A percentile compares a stretch with the other conserved stretches of the same genome.
phyloP scores from a whole-genome alignment of 2,329 filamentous ascomycete species.

The Diplodia intermedia region DNA sequence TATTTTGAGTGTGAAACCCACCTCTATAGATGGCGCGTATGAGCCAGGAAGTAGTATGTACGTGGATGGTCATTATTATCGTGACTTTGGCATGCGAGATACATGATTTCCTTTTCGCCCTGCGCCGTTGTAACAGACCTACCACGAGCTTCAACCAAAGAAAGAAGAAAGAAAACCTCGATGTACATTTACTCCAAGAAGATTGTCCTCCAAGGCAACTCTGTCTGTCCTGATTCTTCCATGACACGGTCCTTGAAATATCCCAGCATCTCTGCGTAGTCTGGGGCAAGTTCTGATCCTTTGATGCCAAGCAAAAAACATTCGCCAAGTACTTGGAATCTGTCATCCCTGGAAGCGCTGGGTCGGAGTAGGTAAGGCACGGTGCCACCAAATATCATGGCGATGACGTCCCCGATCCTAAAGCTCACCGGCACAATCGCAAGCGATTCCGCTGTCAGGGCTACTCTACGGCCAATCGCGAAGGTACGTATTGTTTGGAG shows the following conservation, averaged over 20 bases:
- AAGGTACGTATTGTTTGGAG: too few species aligned
- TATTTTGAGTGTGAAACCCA: too few species aligned
- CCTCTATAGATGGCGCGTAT: too few species aligned
- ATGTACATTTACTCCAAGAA: background rate
- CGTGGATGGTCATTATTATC: too few species aligned
- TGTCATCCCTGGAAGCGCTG: accelerated
- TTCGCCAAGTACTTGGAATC: background rate
- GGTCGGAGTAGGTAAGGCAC: background rate
- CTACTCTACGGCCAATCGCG: background rate
- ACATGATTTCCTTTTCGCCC: too few species aligned
- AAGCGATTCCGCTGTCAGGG: background rate
- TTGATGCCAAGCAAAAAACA: background rate
- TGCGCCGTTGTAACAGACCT: too few species aligned
- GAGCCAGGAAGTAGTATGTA: too few species aligned
- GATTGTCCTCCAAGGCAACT: background rate
- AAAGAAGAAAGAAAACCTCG: too few species aligned
- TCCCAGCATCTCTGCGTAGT: background rate
- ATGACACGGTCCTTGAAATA: background rate
- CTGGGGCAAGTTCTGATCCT: background rate
- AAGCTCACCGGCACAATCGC: background rate
- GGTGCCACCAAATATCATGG: background rate
- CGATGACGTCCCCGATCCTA: background rate
- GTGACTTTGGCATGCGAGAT: too few species aligned
- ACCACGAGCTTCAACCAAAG: too few species aligned
- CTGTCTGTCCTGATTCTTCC: background rate